Base-by-base conservation (phyloP, 345 rosid genomes). In the Salix suchowensis region DNA sequence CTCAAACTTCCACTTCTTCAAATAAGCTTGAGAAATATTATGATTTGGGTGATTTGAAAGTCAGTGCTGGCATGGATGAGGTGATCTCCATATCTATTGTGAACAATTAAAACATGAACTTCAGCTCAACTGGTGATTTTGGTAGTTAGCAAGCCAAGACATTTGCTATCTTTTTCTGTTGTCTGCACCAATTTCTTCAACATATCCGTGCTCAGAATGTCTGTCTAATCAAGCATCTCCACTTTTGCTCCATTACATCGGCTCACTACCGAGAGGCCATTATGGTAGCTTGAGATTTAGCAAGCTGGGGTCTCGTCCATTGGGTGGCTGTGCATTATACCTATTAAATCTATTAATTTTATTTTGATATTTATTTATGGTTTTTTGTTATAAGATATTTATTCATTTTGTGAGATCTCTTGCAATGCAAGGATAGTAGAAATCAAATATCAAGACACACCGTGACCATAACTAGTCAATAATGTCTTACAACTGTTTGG, bases 1-100 rank as follows among this genome's bases (percentile, higher is more conserved):
- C 99, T 82, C 92, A 75, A 74, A 79, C 78, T 65, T 80, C 90
- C 73, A 65, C 84, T 67, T 75, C 74, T 80, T 77, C 94, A 74
- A 86, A 85, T 77, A 92, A 90, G 83, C 87, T 86, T 79, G 98
- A 92, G 84, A 96, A 91, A 75, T 93, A 93, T 82, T 92, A 87
- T 82, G 88, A 89, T 80, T 78, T 91, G 76, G 92, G 88, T 70
- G 88, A 90, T 82, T 74, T 91, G 86, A 85, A 88, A 74, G 77
- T 79, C 50, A 75, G 85, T 68, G 74, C 86, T 78, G 89, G 82
- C 78, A 80, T 88, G 86, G 92, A 93, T 74, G 96, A 96, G 95
- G 94, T 90, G 84, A 86, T 75, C 79, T 82, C 48, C 79, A 48
- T 7, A 55, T 32, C 19, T 73, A 21, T 78, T 78, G 24, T 24